Evolutionary conservation across 1,139 yeast species (phyloP).

Genomic region (Barnettozyma hawaiiensis): DNA sequence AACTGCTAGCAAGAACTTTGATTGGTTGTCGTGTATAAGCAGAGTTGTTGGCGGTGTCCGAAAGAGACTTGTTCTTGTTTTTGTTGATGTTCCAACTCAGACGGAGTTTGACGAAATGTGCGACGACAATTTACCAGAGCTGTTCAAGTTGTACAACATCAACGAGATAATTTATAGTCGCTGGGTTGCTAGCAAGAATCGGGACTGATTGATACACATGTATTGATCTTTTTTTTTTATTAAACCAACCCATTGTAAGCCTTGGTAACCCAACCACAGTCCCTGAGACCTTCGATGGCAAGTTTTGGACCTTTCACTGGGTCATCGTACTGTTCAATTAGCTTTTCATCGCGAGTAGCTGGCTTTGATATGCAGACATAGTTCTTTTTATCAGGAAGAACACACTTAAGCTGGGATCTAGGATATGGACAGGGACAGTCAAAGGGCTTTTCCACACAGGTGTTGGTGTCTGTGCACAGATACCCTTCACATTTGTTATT

Average conservation of each 20-base stretch:
- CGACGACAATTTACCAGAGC: conserved; percentile 27
- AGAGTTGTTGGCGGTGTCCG: conserved; percentile 87
- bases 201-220: conserved; percentile 45
- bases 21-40: conserved; percentile 58
- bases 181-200: conserved; percentile 80
- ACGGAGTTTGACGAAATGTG: conserved; percentile 28
- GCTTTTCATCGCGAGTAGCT: conserved; percentile 38
- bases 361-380: conserved; percentile 80
- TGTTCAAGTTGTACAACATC: conserved; percentile 42
- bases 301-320: conserved; percentile 47
- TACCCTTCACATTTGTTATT: conserved; percentile 54
- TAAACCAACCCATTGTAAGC: conserved; percentile 43
- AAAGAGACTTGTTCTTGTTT: conserved; percentile 66
- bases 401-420: conserved; percentile 75
- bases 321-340: conserved; percentile 42
- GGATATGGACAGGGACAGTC: conserved; percentile 93
- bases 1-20: conserved; percentile 41
- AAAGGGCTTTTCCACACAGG: conserved; percentile 62
- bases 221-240: neutral
- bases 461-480: conserved; percentile 75
- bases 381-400: conserved; percentile 57
- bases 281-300: conserved; percentile 51
- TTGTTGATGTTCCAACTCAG: conserved; percentile 50
- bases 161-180: conserved; percentile 66
- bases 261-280: conserved; percentile 70